phyloP scores from a whole-genome alignment of 805 yeast species.

The Torulaspora microellipsoides region DNA sequence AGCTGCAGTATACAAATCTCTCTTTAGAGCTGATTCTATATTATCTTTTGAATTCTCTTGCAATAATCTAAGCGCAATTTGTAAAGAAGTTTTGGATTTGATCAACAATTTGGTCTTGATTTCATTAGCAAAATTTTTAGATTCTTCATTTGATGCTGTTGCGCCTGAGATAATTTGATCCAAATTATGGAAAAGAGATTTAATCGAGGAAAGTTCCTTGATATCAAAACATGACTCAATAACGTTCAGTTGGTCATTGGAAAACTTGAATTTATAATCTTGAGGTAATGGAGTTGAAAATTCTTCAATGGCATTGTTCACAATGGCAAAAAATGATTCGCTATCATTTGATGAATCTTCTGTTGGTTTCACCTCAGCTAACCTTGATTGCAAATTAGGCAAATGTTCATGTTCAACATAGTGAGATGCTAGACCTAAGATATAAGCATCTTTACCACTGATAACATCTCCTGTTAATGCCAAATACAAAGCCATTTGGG shows the following conservation, averaged over 20 bases:
- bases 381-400: constrained; percentile 56
- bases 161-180: constrained; percentile 46
- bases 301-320: constrained; percentile 74
- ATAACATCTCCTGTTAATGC: constrained; percentile 83
- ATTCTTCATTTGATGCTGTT: constrained; percentile 45
- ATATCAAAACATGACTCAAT: constrained; percentile 67
- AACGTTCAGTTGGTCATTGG: constrained; percentile 50
- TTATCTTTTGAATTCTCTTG: constrained; percentile 54
- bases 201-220: constrained; percentile 38
- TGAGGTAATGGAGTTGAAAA: constrained; percentile 65
- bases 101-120: constrained; percentile 52
- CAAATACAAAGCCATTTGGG: constrained; percentile 76
- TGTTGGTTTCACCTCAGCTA: constrained; percentile 51
- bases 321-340: constrained; percentile 38
- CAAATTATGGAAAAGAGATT: constrained; percentile 53
- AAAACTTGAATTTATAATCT: constrained; percentile 54
- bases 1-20: constrained; percentile 73
- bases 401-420: constrained; percentile 67
- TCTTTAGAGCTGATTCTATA: constrained; percentile 60
- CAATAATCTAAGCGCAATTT: constrained; percentile 65
- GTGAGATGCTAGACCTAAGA: constrained; percentile 87
- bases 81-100: constrained; percentile 76
- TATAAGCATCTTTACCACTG: constrained; percentile 73
- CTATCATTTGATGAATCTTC: constrained; percentile 25
- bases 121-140: constrained; percentile 59